Conservation (phyloP, 306 rosid species). For the Rosa persica region DNA sequence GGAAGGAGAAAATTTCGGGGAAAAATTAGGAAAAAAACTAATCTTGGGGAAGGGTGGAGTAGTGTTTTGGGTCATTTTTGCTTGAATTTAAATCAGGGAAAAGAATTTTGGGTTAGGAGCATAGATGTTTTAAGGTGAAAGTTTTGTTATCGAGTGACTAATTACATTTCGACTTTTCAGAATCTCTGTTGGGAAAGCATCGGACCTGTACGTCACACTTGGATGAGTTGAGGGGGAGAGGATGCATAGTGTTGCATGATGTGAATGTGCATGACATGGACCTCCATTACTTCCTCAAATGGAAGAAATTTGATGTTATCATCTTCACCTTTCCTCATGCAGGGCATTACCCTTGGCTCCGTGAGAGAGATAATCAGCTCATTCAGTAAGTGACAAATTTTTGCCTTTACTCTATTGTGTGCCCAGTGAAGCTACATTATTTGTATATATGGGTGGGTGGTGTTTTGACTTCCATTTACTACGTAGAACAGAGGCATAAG, state of each 20-base stretch:
- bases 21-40: no score
- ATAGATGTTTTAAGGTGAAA: not conserved
- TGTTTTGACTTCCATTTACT: not conserved
- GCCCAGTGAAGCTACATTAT: not conserved
- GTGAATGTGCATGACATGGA: constrained; percentile 24
- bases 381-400: constrained; percentile 14
- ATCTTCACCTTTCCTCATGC: constrained; percentile 41
- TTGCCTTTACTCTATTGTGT: not conserved
- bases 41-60: not conserved
- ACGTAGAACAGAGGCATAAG: not conserved
- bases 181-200: not conserved
- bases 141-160: not conserved
- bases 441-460: not conserved
- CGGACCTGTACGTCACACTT: not conserved
- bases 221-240: constrained; percentile 19
- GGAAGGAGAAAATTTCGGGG: not conserved
- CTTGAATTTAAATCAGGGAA: not conserved
- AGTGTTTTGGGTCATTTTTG: not conserved
- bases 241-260: constrained; percentile 27
- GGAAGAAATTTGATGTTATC: constrained; percentile 25
- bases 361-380: constrained; percentile 3
- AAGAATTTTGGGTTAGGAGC: not conserved
- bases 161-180: not conserved
- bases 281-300: not conserved
- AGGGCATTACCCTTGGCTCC: constrained; percentile 21